Conservation (phyloP, 2,329 filamentous ascomycete species). For the Pestalotiopsis sp. region DNA sequence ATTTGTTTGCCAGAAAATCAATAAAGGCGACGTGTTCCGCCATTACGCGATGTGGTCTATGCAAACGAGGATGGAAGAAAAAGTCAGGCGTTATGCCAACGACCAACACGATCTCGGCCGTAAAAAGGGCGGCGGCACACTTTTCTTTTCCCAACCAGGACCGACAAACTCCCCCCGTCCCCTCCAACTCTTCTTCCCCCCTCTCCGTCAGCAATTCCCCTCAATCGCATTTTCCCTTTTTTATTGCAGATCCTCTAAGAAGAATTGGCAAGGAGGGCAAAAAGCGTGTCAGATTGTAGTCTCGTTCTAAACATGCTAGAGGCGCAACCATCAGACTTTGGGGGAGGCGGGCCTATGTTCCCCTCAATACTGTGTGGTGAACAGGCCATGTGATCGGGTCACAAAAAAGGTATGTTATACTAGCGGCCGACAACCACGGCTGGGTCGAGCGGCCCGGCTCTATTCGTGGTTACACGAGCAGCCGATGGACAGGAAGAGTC, state of each 20-base stretch:
- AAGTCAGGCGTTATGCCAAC: neutral
- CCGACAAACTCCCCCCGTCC: neutral
- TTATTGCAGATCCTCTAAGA: too few relatives aligned
- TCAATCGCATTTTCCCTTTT: too few relatives aligned
- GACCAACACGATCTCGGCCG: conserved; percentile 13
- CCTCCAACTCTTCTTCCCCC: neutral
- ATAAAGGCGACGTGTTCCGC: neutral
- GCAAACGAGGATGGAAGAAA: neutral
- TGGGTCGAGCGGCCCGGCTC: neutral
- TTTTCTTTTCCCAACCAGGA: neutral
- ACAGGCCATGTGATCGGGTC: neutral
- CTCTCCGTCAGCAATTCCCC: too few relatives aligned
- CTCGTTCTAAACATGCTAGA: neutral
- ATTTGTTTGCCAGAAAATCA: neutral
- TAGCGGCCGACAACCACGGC: neutral
- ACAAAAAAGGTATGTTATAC: neutral
- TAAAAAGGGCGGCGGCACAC: conserved; percentile 8
- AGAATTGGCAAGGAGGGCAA: too few relatives aligned
- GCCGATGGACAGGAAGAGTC: neutral
- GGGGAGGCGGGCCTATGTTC: neutral
- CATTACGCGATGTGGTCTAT: neutral
- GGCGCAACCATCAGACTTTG: neutral
- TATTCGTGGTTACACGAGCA: neutral
- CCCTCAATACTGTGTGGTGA: too few relatives aligned
- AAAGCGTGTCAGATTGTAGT: neutral